Percentiles rank a stretch among this genome's conserved stretches.
Conservation (phyloP, 768 basidiomycete genomes). For the Amanita fuliginea region DNA sequence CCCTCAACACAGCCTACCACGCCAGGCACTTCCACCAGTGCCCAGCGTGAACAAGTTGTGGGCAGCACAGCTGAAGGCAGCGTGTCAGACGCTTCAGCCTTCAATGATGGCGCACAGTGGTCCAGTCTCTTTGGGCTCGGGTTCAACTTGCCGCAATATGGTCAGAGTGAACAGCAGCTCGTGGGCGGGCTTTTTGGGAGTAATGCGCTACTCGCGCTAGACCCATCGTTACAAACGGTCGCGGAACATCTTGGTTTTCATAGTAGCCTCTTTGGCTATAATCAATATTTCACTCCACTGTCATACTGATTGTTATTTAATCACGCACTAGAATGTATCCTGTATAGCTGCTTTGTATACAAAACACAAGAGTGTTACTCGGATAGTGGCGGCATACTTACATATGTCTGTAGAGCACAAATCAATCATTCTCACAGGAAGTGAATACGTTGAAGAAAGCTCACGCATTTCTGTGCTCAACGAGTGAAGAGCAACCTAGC, state of each 20-base stretch:
- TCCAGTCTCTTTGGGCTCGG: background rate
- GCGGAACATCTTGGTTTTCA: conserved; percentile 5
- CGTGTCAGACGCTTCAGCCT: background rate
- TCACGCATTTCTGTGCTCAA: too few species aligned
- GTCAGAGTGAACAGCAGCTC: background rate
- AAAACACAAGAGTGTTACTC: background rate
- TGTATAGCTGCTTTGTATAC: background rate
- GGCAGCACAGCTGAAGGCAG: background rate
- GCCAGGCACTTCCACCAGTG: background rate
- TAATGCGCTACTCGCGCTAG: background rate
- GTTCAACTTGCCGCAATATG: background rate
- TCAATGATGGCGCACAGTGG: background rate
- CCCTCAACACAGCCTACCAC: background rate
- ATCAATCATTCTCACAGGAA: too few species aligned
- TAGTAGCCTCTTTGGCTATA: background rate
- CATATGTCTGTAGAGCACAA: too few species aligned
- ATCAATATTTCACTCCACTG: conserved; percentile 1
- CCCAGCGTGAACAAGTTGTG: background rate
- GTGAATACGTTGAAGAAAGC: too few species aligned
- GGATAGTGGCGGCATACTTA: too few species aligned
- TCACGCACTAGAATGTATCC: background rate
- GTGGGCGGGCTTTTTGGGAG: background rate
- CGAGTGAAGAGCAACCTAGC: too few species aligned
- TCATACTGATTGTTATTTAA: background rate
- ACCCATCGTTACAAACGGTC: conserved; percentile 1